Percentiles rank a stretch among this genome's conserved stretches.
These are phyloP conservation scores for Carallia brachiata DNA, from an alignment of 345 rosid genomes.

Conservation along the genomic window DNA sequence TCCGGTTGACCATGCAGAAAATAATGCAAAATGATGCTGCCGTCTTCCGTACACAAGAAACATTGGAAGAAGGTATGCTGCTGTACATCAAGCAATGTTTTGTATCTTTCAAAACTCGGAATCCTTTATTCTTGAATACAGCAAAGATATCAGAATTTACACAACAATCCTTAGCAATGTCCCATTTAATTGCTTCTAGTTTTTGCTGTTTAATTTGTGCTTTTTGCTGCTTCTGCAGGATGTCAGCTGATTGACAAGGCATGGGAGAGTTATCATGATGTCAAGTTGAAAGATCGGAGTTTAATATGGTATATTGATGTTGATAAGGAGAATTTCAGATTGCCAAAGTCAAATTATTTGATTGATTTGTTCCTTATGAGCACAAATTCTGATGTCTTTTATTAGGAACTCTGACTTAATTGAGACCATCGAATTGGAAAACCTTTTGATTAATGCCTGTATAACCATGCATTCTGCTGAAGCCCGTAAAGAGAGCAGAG, in stretches of 20 bases:
- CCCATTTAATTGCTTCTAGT: not conserved
- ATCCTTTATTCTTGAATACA: not conserved
- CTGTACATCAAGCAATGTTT: not conserved
- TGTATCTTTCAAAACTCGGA: not conserved
- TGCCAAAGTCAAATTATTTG: not conserved
- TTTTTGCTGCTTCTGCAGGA: conserved; percentile 41
- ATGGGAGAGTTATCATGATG: conserved; percentile 86
- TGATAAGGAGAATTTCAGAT: not conserved
- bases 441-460: conserved; percentile 91
- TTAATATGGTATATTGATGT: conserved; percentile 61
- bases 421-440: conserved; percentile 89
- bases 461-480: conserved; percentile 98
- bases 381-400: not conserved
- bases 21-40: conserved; percentile 96
- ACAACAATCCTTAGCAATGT: not conserved
- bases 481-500: conserved; percentile 98
- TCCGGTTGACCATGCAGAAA: conserved; percentile 91
- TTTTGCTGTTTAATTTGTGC: not conserved
- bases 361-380: conserved; percentile 8
- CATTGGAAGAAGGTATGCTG: conserved; percentile 78
- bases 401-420: conserved; percentile 93
- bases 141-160: not conserved
- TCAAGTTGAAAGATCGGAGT: conserved; percentile 75
- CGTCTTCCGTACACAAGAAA: conserved; percentile 95
- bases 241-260: conserved; percentile 82